These are phyloP conservation scores for Daldinia loculata DNA, from an alignment of 495 filamentous ascomycete genomes.

Conservation along the genomic window DNA sequence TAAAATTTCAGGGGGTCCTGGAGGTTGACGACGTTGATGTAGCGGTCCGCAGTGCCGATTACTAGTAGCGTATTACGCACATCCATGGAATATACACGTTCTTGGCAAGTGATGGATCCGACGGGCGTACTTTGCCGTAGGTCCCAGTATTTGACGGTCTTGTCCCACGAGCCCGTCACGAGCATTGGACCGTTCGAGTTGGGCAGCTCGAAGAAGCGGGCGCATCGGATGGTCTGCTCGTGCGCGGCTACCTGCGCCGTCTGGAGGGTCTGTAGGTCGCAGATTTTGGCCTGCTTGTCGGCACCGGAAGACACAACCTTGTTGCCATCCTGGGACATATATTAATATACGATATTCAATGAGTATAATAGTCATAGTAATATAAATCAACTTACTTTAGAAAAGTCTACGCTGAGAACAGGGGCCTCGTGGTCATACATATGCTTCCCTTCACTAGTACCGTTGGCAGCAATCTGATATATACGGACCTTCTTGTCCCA, in stretches of 20 bases:
- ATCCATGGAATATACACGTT: conserved; percentile 90
- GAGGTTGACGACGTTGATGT: conserved; percentile 87
- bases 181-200: conserved; percentile 66
- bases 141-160: conserved; percentile 92
- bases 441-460: conserved; percentile 78
- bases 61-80: conserved; percentile 80
- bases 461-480: conserved; percentile 80
- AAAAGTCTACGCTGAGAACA: conserved; percentile 82
- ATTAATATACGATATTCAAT: not conserved
- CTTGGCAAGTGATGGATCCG: conserved; percentile 71
- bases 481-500: conserved; percentile 97
- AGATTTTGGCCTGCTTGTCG: conserved; percentile 78
- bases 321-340: conserved; percentile 54
- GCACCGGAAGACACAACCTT: conserved; percentile 79
- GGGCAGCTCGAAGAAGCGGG: conserved; percentile 72
- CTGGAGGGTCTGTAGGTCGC: conserved; percentile 69
- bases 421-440: conserved; percentile 79
- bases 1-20: conserved; percentile 75
- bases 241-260: conserved; percentile 74
- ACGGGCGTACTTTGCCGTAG: conserved; percentile 69
- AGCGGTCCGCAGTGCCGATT: conserved; percentile 84
- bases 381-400: conserved; percentile 66
- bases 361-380: not conserved
- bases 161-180: conserved; percentile 90
- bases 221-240: conserved; percentile 74